Evolutionary conservation across 1,284 basidiomycete genomes (phyloP).

Genomic region (Puccinia polysora): DNA sequence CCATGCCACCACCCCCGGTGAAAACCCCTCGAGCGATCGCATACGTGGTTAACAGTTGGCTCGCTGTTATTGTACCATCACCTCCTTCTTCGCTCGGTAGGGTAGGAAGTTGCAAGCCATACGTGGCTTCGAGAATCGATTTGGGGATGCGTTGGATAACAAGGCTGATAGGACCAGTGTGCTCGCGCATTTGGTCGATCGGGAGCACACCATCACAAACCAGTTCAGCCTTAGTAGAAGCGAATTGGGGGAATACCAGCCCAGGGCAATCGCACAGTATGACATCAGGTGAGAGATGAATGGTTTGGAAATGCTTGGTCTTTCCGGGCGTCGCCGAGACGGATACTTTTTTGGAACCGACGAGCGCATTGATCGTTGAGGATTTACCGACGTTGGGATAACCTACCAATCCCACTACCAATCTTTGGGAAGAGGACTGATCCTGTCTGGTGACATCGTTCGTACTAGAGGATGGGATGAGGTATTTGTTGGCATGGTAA

Average conservation of each 20-base stretch:
- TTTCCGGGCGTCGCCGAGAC: slow-evolving; percentile 97
- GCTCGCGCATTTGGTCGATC: slow-evolving; percentile 95
- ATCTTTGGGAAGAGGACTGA: slow-evolving; percentile 55
- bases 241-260: slow-evolving; percentile 96
- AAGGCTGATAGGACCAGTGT: slow-evolving; percentile 78
- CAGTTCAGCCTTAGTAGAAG: slow-evolving; percentile 87
- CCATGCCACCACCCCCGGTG: slow-evolving; percentile 72
- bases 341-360: slow-evolving; percentile 81
- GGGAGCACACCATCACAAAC: slow-evolving; percentile 95
- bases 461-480: slow-evolving; percentile 8
- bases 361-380: slow-evolving; percentile 60
- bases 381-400: slow-evolving; percentile 64
- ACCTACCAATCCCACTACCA: slow-evolving; percentile 65
- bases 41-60: slow-evolving; percentile 80
- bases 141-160: slow-evolving; percentile 76
- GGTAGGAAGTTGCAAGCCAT: slow-evolving; percentile 75
- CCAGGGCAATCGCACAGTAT: slow-evolving; percentile 98
- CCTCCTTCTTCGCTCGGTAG: slow-evolving; percentile 76
- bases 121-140: slow-evolving; percentile 79
- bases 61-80: slow-evolving; percentile 68
- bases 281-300: slow-evolving; percentile 78
- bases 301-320: slow-evolving; percentile 99
- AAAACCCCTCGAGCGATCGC: slow-evolving; percentile 91
- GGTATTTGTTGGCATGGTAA: slow-evolving; percentile 65
- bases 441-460: neutral